Base-by-base conservation (phyloP, 2,329 filamentous ascomycete species). In the Colletotrichum sp. region DNA sequence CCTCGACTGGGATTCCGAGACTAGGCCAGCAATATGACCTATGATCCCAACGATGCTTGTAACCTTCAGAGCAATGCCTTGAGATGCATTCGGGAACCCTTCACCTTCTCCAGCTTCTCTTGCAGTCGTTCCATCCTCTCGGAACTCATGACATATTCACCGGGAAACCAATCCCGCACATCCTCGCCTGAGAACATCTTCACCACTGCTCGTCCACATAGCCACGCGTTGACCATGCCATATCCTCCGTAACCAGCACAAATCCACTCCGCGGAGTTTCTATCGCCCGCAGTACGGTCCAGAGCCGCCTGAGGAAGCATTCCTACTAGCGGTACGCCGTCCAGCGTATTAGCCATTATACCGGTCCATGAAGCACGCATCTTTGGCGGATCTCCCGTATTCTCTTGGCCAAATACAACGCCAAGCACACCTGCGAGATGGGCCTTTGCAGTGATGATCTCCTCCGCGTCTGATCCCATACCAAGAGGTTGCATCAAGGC, bases 241-340 rank as follows among this genome's bases (percentile, higher is more conserved):
- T 94, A 91, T 2, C 92, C 92, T 78, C 92, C 92, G 77, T 93
- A 93, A 7, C 90, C 88, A 4, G 89, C 90, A 34, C 88, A 86
- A 2, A 92, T 84, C 86, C 89, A 92, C 22, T 93, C 79, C 1
- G 87, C 86, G 3, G 22, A 2, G 79, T 34, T 9, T 12, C 13
- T 34, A 9, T 34, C 30, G 59, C 59, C 30, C 6, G 29, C 59
- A 15, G 29, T 13, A 15, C 59, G 59, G 29, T 36, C 29, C 19
- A 63, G 29, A 8, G 59, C n/a, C 11, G 27, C 16, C 6, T 3
- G 19, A 5, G 59, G 30, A 22, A 62, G 27, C 59, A 63, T 63
- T n/a, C 59, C 59, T 29, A 63, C 59, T 9, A 63, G 59, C 29
- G 59, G 30, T 34, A 63, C 59, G 9, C 30, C 59, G 16, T 63